Base-by-base conservation (phyloP, 1,139 yeast species). In the Meyerozyma smithsonii region DNA sequence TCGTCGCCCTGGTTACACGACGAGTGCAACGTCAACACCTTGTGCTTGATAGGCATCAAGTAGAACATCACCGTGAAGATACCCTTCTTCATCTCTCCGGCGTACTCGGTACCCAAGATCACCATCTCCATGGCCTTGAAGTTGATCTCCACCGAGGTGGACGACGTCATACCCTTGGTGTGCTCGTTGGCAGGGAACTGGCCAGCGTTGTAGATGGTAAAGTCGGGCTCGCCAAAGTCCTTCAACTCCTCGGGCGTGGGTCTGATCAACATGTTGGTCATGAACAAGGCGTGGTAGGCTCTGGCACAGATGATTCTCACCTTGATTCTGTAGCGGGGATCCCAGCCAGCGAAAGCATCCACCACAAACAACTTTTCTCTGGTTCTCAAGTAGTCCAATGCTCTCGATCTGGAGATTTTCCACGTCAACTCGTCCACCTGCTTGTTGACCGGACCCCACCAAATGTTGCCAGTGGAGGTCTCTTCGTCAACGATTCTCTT, bases 401-500 rank as follows among this genome's bases (percentile, higher is more conserved):
- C 97, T 71, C 98, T 86, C 54, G 94, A 94, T 65, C 96, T 84
- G 64, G 94, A 87, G 56, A 92, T 90, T 58, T 82, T 80, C 97
- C 97, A 92, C 35, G 97, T 89, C 62, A 84, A 81, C 68, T 88
- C 96, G 48, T 88, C 84, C 56, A 92, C 92, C 69, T 90, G 87
- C 69, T 86, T 88, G 74, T 92, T 92, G 55, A 92, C 98, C 8
- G 97, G 97, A 23, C 98, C 98, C 98, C 98, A 92, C 97, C 98
- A 92, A 55, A 92, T 81, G 61, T 90, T 73, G 47, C 86, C 79
- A 43, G 77, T 66, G 32, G 97, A 89, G 40, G 94, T 74, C 53
- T 79, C 84, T 72, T 92, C 97, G 55, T 90, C 97, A 50, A 92
- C 97, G 66, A 92, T 87, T 72, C 98, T 88, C 69, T 92, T 92